Evolutionary conservation across 148 eudicot genomes (phyloP).

Genomic region (Spergularia marina): DNA sequence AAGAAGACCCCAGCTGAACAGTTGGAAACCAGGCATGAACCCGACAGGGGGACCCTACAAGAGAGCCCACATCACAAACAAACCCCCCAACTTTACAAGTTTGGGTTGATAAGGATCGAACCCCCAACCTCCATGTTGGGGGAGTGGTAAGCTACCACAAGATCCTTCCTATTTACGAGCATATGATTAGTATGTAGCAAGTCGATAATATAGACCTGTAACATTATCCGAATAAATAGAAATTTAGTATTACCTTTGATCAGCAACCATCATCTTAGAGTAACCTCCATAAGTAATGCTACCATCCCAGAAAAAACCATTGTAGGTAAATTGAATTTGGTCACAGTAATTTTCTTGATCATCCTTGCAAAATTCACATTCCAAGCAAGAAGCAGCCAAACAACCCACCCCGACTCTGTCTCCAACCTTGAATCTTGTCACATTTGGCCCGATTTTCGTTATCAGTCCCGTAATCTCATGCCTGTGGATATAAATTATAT

Average conservation of each 20-base stretch:
- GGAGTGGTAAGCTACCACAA: too few species aligned
- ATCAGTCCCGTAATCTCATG: constrained; percentile 87
- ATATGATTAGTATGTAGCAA: background rate
- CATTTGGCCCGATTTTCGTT: constrained; percentile 75
- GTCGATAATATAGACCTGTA: too few species aligned
- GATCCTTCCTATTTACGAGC: too few species aligned
- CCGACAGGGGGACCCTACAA: too few species aligned
- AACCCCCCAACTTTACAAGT: too few species aligned
- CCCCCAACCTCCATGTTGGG: too few species aligned
- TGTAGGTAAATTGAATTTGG: constrained; percentile 61
- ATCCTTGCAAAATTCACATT: constrained; percentile 72
- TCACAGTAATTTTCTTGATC: constrained; percentile 83
- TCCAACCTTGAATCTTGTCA: constrained; percentile 62
- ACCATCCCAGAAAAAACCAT: constrained; percentile 95
- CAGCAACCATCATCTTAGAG: constrained; percentile 79
- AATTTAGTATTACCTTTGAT: constrained; percentile 54
- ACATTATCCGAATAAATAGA: too few species aligned
- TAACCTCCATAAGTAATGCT: constrained; percentile 93
- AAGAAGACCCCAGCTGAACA: too few species aligned
- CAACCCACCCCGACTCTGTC: constrained; percentile 88
- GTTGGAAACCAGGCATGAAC: too few species aligned
- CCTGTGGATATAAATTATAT: constrained; percentile 26
- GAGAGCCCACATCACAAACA: too few species aligned
- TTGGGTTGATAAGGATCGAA: too few species aligned
- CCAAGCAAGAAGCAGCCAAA: constrained; percentile 73